phyloP scores from a whole-genome alignment of 768 basidiomycete species.

The Termitomyces heimii region DNA sequence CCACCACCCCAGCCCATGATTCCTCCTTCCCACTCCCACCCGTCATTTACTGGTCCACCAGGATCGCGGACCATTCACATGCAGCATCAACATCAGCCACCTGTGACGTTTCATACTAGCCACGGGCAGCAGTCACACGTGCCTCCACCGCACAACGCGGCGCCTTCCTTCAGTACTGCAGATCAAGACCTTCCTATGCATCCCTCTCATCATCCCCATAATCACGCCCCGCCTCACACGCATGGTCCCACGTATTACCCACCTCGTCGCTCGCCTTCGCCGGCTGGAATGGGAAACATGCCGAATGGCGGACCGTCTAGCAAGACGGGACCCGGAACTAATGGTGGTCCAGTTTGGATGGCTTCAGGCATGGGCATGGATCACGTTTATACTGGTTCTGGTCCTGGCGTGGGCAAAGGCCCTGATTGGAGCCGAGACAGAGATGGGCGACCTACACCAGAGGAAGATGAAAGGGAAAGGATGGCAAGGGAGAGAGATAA shows the following conservation, averaged over 20 bases:
- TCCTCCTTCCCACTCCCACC: conserved; percentile 2
- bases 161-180: conserved; percentile 20
- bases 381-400: conserved; percentile 14
- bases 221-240: conserved; percentile 2
- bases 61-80: conserved; percentile 16
- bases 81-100: conserved; percentile 11
- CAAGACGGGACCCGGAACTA: conserved; percentile 16
- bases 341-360: conserved; percentile 27
- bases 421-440: conserved; percentile 13
- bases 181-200: conserved; percentile 8
- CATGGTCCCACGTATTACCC: conserved; percentile 11
- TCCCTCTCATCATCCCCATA: conserved; percentile 8
- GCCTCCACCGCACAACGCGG: background rate
- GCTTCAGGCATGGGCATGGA: conserved; percentile 26
- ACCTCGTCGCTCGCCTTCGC: conserved; percentile 31
- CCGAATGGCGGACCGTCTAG: conserved; percentile 22
- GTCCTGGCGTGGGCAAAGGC: conserved; percentile 11
- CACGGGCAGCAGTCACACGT: conserved; percentile 6
- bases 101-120: background rate
- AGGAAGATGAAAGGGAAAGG: conserved; percentile 19
- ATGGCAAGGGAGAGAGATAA: conserved; percentile 27
- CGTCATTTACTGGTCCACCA: conserved; percentile 9
- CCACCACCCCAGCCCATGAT: conserved; percentile 6
- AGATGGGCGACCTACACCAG: conserved; percentile 11
- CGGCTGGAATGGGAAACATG: conserved; percentile 11